Evolutionary conservation across 1,139 yeast genomes (phyloP), one percentile per base, ranked within the genome.

Genomic region (Pneumocystis jirovecii): DNA sequence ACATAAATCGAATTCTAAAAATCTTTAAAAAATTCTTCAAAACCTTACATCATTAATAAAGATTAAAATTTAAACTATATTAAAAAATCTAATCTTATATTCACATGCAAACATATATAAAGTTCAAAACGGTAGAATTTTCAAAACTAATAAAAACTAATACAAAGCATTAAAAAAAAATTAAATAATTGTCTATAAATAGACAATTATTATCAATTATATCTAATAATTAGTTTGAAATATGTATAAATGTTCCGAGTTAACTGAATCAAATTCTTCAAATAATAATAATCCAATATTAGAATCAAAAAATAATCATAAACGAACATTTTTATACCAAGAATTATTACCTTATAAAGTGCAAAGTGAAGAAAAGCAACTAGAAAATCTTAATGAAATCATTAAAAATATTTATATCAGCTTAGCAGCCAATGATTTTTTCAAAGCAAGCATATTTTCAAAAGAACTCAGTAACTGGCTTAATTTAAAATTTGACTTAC

Each of bases 401-500:
- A 81, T 90, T 44, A 82, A 86, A 1, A 90, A 89, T 74, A 76
- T 93, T 35, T 89, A 89, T 74, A 83, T 89, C 67, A 89, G 96
- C 15, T 82, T 89, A 66, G 80, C 83, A 69, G 84, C 95, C 74
- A 78, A 95, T 0, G 85, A 93, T 0, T 85, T 87, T 4, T 84
- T 87, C 10, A 82, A 86, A 60, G 86, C 64, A 89, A 10, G 87
- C 68, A 91, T 97, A 96, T 87, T 97, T 39, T 39, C 61, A 0
- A 85, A 88, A 66, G 97, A 90, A 73, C 80, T 93, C 69, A 81
- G 85, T 66, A 85, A 87, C 61, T 87, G 96, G 84, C 76, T 90
- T 68, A 82, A 82, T 69, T 85, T 87, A 83, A 89, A 89, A 73
- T 85, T 87, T 71, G 88, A 86, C 65, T 81, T 93, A 79, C 97